Evolutionary conservation across 23 red algal genomes (phyloP), one percentile per base, ranked within the genome.

Genomic region (Agarophyton chilense): DNA sequence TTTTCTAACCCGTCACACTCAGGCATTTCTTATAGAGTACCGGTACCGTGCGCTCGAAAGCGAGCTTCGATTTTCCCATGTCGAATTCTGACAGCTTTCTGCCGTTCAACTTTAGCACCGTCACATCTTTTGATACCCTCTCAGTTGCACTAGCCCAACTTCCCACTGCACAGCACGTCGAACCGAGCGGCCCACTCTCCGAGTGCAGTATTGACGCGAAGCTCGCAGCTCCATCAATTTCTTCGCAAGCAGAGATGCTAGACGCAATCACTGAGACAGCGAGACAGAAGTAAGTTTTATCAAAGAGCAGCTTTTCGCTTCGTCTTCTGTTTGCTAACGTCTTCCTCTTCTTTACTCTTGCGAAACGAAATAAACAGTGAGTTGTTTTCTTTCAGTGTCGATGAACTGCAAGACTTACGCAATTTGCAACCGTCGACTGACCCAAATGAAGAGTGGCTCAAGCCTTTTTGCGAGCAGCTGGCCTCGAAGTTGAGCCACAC

Each of bases 41-140:
- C n/a, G 45, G 45, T 49, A n/a, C n/a, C n/a, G n/a, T n/a, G n/a
- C 45, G 45, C 51, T 54, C 51, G n/a, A 11, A 17, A 5, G 51
- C 25, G 61, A 66, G 29, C 34, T 34, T 38, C 34, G 16, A 66
- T 16, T 24, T 26, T 3, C 35, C 65, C 34, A 72, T 72, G 65
- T 72, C 65, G 34, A 72, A 72, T 24, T 34, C 40, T 17, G 65
- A 72, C 65, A 72, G 35, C 31, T 88, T 88, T 46, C 33, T 91
- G n/a, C 87, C 87, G 32, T 91, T 91, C 52, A 91, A 91, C 76
- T 81, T 91, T 28, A 49, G 72, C 61, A 54, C 74, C 46, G 52
- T 91, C 22, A 79, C 43, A 5, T 45, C 87, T 12, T 68, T 79
- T 0, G 87, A 91, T 32, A 63, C 87, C 4, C 43, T 81, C 52